phyloP scores from a whole-genome alignment of 495 filamentous ascomycete genomes.

The Hypoxylon lenormandii region DNA sequence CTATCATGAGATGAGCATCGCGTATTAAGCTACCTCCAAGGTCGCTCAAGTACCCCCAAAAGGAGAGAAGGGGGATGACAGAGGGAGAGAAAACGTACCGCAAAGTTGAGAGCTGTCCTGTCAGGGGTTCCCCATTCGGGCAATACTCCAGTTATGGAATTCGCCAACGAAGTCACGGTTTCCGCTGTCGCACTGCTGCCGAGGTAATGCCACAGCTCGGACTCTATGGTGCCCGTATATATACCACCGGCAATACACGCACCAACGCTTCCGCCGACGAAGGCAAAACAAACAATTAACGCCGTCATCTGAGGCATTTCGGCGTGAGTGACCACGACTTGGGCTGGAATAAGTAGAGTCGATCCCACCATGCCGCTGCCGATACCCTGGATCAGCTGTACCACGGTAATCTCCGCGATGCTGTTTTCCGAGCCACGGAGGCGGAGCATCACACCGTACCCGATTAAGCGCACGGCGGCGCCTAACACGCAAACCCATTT shows the following conservation, averaged over 20 bases:
- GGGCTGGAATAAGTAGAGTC: conserved; percentile 58
- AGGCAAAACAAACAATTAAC: conserved; percentile 57
- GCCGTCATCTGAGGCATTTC: conserved; percentile 64
- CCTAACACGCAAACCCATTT: conserved; percentile 61
- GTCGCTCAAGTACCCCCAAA: too few relatives aligned
- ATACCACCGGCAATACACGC: conserved; percentile 63
- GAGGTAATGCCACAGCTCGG: conserved; percentile 50
- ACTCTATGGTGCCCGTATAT: conserved; percentile 58
- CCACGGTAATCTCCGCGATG: conserved; percentile 59
- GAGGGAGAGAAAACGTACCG: conserved; percentile 53
- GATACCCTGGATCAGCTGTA: conserved; percentile 62
- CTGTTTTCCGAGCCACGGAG: conserved; percentile 61
- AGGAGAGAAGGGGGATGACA: too few relatives aligned
- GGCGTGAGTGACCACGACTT: conserved; percentile 60
- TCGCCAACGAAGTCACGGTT: conserved; percentile 53
- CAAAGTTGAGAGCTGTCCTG: conserved; percentile 56
- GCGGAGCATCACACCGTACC: conserved; percentile 65
- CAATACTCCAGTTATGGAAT: conserved; percentile 59
- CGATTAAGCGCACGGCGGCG: conserved; percentile 57
- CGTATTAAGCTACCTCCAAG: neutral
- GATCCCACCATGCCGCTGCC: conserved; percentile 64
- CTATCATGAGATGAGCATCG: conserved; percentile 36
- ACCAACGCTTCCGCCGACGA: conserved; percentile 62
- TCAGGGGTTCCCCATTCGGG: conserved; percentile 59
- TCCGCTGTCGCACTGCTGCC: conserved; percentile 41